A percentile compares a stretch with the other conserved stretches of the same genome.
These are phyloP conservation scores for Vicia faba DNA, from an alignment of 306 rosid genomes.

Conservation along the genomic window DNA sequence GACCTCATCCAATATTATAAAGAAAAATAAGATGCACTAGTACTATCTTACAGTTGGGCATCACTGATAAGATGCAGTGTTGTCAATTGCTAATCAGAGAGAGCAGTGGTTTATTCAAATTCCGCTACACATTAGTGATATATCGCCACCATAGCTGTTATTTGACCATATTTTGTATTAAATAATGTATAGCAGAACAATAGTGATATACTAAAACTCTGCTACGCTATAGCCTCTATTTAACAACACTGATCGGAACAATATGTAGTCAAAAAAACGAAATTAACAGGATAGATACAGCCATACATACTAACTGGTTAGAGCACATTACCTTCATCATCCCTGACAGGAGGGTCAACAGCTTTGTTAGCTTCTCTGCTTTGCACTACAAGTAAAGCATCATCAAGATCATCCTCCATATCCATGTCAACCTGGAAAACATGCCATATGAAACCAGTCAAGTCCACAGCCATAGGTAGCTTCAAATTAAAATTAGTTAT, in stretches of 20 bases:
- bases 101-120: too few relatives aligned
- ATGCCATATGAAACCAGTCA: constrained; percentile 30
- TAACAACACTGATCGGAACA: too few relatives aligned
- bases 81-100: too few relatives aligned
- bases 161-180: too few relatives aligned
- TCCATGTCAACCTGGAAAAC: constrained; percentile 93
- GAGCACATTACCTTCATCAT: constrained; percentile 49
- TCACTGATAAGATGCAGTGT: constrained; percentile 14
- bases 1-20: constrained; percentile 20
- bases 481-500: constrained; percentile 11
- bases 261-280: constrained; percentile 15
- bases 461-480: constrained; percentile 3
- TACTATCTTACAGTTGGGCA: constrained; percentile 12
- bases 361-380: constrained; percentile 54
- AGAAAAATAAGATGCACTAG: constrained; percentile 8
- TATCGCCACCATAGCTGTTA: too few relatives aligned
- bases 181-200: too few relatives aligned
- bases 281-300: constrained; percentile 19
- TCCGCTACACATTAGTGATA: too few relatives aligned
- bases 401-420: constrained; percentile 78
- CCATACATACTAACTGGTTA: constrained; percentile 17
- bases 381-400: constrained; percentile 45
- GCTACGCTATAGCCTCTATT: too few relatives aligned
- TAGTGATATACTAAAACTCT: too few relatives aligned
- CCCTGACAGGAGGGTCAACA: constrained; percentile 44